Evolutionary conservation across 176 grass and related monocot species (phyloP).

Genomic region (Aegilops tauschii): DNA sequence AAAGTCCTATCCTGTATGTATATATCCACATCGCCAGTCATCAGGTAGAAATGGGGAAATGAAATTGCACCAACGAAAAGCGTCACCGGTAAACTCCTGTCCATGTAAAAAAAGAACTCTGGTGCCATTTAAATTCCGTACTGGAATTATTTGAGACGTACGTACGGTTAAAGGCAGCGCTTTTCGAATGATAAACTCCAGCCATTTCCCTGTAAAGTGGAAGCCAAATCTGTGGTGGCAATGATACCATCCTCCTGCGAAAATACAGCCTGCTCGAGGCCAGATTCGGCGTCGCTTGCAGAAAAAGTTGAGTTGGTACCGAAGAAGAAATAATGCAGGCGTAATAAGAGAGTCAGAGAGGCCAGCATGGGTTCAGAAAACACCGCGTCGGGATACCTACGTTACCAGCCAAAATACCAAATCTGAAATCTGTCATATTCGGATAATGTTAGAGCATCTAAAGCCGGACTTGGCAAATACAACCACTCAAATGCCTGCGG

Average conservation of each 20-base stretch:
- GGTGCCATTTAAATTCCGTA: not conserved
- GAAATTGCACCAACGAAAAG: not conserved
- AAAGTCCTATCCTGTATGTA: conserved; percentile 18
- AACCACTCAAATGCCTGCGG: too few relatives aligned
- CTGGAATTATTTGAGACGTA: not conserved
- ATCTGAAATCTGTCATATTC: conserved; percentile 19
- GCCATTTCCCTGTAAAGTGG: not conserved
- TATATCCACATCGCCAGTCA: not conserved
- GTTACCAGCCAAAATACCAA: not conserved
- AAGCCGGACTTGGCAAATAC: too few relatives aligned
- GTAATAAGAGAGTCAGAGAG: not conserved
- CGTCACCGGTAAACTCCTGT: not conserved
- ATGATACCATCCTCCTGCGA: not conserved
- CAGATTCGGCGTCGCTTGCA: not conserved
- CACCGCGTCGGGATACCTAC: not conserved
- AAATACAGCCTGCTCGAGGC: not conserved
- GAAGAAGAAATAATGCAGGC: not conserved
- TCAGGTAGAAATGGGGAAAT: not conserved
- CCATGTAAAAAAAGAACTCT: not conserved
- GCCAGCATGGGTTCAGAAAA: conserved; percentile 12
- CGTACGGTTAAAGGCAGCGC: not conserved
- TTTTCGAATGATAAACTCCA: not conserved
- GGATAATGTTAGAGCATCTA: not conserved
- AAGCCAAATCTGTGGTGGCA: not conserved
- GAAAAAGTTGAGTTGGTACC: not conserved